These are phyloP conservation scores for Oidiodendron maius DNA, from an alignment of 495 filamentous ascomycete genomes.

Conservation along the genomic window DNA sequence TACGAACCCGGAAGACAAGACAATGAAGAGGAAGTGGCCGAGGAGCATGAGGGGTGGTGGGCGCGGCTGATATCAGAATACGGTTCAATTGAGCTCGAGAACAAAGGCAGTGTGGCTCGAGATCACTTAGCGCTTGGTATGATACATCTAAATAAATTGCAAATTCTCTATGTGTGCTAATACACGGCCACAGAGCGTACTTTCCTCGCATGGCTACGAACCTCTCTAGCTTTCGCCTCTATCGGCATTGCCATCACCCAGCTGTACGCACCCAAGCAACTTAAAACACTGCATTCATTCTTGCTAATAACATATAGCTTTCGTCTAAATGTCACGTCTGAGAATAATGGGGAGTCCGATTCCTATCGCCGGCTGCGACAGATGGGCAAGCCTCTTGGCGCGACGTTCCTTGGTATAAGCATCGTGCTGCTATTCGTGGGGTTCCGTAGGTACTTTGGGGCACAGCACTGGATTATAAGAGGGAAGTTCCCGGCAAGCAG, in stretches of 20 bases:
- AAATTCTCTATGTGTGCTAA: slow-evolving; percentile 4
- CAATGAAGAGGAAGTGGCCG: slow-evolving; percentile 9
- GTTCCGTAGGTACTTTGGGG: slow-evolving; percentile 54
- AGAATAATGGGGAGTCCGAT: slow-evolving; percentile 9
- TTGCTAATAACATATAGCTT: too few species aligned
- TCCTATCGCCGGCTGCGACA: slow-evolving; percentile 48
- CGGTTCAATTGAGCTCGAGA: slow-evolving; percentile 84
- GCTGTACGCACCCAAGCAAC: slow-evolving; percentile 40
- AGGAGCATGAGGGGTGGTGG: slow-evolving; percentile 40
- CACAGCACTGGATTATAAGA: slow-evolving; percentile 81
- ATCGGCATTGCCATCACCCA: slow-evolving; percentile 97
- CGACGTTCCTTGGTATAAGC: slow-evolving; percentile 83
- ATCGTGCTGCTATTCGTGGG: slow-evolving; percentile 83
- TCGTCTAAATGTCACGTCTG: slow-evolving; percentile 72
- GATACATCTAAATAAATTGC: slow-evolving; percentile 18
- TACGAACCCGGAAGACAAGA: not conserved
- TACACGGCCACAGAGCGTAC: slow-evolving; percentile 65
- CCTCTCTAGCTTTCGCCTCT: slow-evolving; percentile 89
- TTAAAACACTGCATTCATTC: too few species aligned
- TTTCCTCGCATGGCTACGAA: slow-evolving; percentile 95
- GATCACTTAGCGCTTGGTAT: slow-evolving; percentile 92
- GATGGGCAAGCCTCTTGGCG: slow-evolving; percentile 87
- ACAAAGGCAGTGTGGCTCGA: slow-evolving; percentile 91
- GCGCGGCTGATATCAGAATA: slow-evolving; percentile 56
- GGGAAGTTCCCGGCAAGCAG: slow-evolving; percentile 93